Base-by-base conservation (phyloP, 192 early-diverging fungal genomes). In the Entomortierella chlamydospora region DNA sequence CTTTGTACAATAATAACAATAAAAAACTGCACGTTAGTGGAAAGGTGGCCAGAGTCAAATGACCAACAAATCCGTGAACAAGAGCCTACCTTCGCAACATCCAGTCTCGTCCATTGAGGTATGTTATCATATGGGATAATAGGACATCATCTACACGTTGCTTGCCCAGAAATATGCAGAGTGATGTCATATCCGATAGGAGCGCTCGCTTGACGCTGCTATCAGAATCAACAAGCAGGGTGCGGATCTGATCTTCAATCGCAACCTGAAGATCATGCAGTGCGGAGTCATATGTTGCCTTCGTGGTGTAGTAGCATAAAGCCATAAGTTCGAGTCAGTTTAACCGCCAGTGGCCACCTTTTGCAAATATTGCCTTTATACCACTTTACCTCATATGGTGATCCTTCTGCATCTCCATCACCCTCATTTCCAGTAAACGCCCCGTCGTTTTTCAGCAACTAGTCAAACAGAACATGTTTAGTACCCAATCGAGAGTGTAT, bases 61-160 rank as follows among this genome's bases (percentile, higher is more conserved):
- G n/a, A n/a, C n/a, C n/a, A n/a, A n/a, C n/a, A n/a, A n/a, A n/a
- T n/a, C n/a, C n/a, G n/a, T n/a, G n/a, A n/a, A 37, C 34, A 23
- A 25, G 25, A 33, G 1, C 62, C 7, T 84, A 94, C 93, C 90
- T 87, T 85, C 97, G 86, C 55, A 99, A 83, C 81, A 91, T 90
- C 97, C 97, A 98, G 68, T 99, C 96, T 28, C 90, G 86, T 58
- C 96, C 97, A 81, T 99, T 99, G 54, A 99, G 83, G 62, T 97
- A 99, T 0, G 97, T 99, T 55, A 99, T 97, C 81, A 97, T 93
- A 74, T 99, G 97, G 30, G 91, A 91, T 15, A 99, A 79, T 30
- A 96, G 69, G 1, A 95, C 87, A 74, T 97, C 95, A 61, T 94
- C 93, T 0, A 94, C 89, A 42, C 90, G 87, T 57, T 93, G 91